Conservation (phyloP, 2,329 filamentous ascomycete genomes). For the Venturia carpophila region DNA sequence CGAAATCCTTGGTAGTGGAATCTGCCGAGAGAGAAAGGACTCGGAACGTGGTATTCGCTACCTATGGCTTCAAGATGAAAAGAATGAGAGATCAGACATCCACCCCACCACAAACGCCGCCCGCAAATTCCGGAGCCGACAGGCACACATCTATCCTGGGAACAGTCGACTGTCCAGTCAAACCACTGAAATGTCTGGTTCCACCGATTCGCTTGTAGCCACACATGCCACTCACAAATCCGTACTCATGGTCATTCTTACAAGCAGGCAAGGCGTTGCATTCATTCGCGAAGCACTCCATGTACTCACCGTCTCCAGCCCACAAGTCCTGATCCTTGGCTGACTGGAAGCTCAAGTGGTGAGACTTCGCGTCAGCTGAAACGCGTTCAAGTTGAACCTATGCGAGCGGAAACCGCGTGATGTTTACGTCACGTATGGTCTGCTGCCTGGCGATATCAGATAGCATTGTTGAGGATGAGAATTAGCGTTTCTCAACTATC, state of each 20-base stretch:
- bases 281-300: too few relatives aligned
- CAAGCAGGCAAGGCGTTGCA: too few relatives aligned
- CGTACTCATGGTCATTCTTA: background rate
- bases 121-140: background rate
- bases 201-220: background rate
- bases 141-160: background rate
- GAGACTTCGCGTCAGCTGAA: too few relatives aligned
- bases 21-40: too few relatives aligned
- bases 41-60: too few relatives aligned
- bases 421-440: background rate
- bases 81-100: too few relatives aligned
- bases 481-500: background rate
- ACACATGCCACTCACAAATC: background rate
- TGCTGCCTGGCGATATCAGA: background rate
- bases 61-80: too few relatives aligned
- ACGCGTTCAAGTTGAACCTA: background rate
- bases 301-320: too few relatives aligned
- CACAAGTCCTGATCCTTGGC: too few relatives aligned
- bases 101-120: background rate
- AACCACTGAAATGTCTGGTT: background rate
- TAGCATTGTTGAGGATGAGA: background rate
- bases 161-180: background rate
- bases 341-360: too few relatives aligned
- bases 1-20: too few relatives aligned
- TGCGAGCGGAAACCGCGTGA: background rate